Evolutionary conservation across 2,329 filamentous ascomycete species (phyloP).

Genomic region (Biscogniauxia mediterranea): DNA sequence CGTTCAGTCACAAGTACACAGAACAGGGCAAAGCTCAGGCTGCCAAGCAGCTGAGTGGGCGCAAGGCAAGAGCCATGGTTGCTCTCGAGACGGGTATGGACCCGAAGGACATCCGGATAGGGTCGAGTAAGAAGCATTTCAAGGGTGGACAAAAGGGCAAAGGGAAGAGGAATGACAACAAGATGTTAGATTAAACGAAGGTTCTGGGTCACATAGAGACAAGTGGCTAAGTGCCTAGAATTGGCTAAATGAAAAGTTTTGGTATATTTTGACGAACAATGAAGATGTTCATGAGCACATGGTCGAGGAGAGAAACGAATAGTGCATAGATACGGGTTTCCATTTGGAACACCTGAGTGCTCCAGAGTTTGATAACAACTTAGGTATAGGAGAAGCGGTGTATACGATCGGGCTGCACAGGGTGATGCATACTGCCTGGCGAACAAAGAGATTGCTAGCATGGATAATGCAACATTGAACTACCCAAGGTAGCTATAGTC

Average conservation of each 20-base stretch:
- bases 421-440: too few relatives aligned
- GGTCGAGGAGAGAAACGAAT: too few relatives aligned
- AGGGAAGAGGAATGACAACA: constrained; percentile 46
- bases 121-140: constrained; percentile 86
- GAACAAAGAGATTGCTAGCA: too few relatives aligned
- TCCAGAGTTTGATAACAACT: too few relatives aligned
- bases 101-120: constrained; percentile 67
- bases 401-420: too few relatives aligned
- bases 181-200: constrained; percentile 36
- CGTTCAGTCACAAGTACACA: constrained; percentile 88
- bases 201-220: not conserved
- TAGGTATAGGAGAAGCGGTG: too few relatives aligned
- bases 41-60: constrained; percentile 71
- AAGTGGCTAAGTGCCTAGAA: not conserved
- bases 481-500: too few relatives aligned
- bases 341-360: too few relatives aligned
- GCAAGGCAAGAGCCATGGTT: constrained; percentile 78
- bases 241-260: not conserved
- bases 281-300: not conserved
- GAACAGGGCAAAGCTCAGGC: constrained; percentile 64
- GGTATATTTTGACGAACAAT: not conserved
- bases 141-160: constrained; percentile 71
- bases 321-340: too few relatives aligned
- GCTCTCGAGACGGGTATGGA: constrained; percentile 85
- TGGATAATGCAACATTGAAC: too few relatives aligned